Percentiles rank a stretch among this genome's conserved stretches.
Conservation (phyloP, 176 grass and related monocot species). For the Dactylis glomerata region DNA sequence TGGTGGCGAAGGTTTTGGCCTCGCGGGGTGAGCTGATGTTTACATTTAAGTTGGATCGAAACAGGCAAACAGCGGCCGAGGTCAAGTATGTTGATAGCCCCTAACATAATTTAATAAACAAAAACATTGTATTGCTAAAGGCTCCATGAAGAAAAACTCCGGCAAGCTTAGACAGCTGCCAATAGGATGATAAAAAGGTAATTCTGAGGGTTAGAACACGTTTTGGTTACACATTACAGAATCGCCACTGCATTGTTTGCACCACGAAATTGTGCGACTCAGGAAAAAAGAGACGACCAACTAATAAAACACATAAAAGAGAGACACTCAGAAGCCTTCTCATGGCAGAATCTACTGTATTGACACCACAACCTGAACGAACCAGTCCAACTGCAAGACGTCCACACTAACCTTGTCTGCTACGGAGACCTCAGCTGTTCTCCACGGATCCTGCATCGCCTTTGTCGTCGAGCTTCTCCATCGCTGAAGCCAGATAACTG, state of each 20-base stretch:
- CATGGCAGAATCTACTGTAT: neutral
- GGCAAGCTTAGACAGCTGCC: no score
- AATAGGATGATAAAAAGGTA: neutral
- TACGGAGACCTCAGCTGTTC: slow-evolving; percentile 11
- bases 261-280: neutral
- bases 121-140: no score
- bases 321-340: neutral
- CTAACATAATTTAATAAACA: no score
- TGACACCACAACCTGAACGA: slow-evolving; percentile 12
- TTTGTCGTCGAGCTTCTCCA: slow-evolving; percentile 31
- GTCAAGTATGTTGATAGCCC: no score
- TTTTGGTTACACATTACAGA: neutral
- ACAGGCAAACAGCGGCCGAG: no score
- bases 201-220: neutral
- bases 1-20: no score
- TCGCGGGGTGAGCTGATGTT: no score
- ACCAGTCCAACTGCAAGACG: neutral
- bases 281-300: neutral
- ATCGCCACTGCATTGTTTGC: neutral
- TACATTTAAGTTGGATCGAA: no score
- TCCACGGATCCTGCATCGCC: neutral
- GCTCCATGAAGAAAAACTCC: no score
- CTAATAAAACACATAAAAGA: neutral
- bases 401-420: neutral
- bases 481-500: slow-evolving; percentile 31